phyloP scores from a whole-genome alignment of 192 early-diverging fungal genomes.

The Coemansia pectinata region DNA sequence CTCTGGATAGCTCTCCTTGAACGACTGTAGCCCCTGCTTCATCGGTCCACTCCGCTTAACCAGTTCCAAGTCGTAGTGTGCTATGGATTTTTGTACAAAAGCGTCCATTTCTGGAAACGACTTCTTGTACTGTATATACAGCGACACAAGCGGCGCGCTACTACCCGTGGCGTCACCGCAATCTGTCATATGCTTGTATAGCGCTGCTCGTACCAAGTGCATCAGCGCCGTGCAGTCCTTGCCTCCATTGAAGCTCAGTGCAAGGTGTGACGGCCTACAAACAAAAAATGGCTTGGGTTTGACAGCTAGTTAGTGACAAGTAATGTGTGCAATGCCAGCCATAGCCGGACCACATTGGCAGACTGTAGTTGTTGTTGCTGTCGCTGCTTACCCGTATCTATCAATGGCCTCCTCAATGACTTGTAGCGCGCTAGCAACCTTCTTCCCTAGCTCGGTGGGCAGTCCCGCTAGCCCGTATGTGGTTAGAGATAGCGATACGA shows the following conservation, averaged over 20 bases:
- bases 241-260: slow-evolving; percentile 93
- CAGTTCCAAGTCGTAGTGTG: slow-evolving; percentile 72
- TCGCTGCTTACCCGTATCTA: slow-evolving; percentile 50
- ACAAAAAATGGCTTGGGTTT: background rate
- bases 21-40: slow-evolving; percentile 75
- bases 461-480: slow-evolving; percentile 35
- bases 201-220: slow-evolving; percentile 72
- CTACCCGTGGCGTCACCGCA: background rate
- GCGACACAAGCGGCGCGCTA: slow-evolving; percentile 54
- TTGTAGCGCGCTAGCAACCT: slow-evolving; percentile 27
- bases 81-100: slow-evolving; percentile 75
- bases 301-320: background rate
- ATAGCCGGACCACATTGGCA: background rate
- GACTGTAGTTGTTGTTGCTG: background rate
- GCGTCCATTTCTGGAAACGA: slow-evolving; percentile 85
- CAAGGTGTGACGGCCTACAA: slow-evolving; percentile 62
- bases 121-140: slow-evolving; percentile 78
- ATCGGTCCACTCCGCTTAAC: slow-evolving; percentile 70
- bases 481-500: slow-evolving; percentile 24
- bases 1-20: slow-evolving; percentile 57
- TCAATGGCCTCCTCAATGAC: slow-evolving; percentile 55
- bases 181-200: slow-evolving; percentile 36
- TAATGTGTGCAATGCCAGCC: background rate
- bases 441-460: slow-evolving; percentile 27
- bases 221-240: slow-evolving; percentile 96